These are phyloP conservation scores for Rubia yunnanensis DNA, from an alignment of 257 asterid genomes.

Conservation along the genomic window DNA sequence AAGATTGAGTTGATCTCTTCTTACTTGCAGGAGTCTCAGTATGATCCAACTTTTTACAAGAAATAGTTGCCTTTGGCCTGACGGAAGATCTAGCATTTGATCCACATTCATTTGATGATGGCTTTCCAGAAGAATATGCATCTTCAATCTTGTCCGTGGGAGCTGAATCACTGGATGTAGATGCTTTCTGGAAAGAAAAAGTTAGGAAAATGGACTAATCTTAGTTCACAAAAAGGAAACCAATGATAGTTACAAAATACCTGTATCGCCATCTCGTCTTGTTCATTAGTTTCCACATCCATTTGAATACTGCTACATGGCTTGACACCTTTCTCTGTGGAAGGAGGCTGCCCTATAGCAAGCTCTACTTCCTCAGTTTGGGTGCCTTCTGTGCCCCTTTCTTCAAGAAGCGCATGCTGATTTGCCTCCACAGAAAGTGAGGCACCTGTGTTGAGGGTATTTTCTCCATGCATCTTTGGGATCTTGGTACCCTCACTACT, in stretches of 20 bases:
- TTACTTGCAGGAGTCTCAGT: background rate
- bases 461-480: constrained; percentile 21
- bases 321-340: background rate
- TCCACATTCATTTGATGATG: background rate
- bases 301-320: background rate
- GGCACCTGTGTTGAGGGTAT: too few species aligned
- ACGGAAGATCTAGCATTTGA: background rate
- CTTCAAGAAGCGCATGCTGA: constrained; percentile 15
- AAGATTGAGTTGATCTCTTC: background rate
- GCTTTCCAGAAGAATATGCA: background rate
- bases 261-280: background rate
- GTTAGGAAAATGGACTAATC: background rate
- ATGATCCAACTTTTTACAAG: background rate
- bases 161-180: background rate
- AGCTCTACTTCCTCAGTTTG: constrained; percentile 16
- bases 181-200: background rate
- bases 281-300: background rate
- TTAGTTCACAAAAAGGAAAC: background rate
- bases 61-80: background rate
- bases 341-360: background rate
- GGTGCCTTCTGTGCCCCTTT: constrained; percentile 14
- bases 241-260: background rate
- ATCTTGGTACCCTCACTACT: constrained; percentile 4
- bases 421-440: too few species aligned
- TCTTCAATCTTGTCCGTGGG: background rate